These are phyloP conservation scores for Blastobotrys niveus DNA, from an alignment of 1,139 yeast genomes.

Conservation along the genomic window DNA sequence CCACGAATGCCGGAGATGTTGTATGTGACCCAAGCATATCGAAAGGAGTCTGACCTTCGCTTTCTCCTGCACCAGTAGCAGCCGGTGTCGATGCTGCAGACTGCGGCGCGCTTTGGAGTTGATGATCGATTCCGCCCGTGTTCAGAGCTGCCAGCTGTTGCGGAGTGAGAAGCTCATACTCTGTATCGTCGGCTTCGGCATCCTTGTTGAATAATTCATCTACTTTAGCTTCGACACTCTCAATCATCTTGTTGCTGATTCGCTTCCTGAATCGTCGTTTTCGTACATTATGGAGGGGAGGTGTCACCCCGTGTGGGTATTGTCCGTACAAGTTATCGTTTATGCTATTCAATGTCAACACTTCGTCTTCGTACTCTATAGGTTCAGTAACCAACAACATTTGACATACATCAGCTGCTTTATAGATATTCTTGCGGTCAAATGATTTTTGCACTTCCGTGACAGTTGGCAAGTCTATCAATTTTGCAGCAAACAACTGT, in stretches of 20 bases:
- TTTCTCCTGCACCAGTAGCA: conserved; percentile 1
- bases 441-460: conserved; percentile 85
- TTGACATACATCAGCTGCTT: conserved; percentile 81
- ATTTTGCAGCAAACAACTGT: conserved; percentile 70
- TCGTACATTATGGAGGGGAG: conserved; percentile 59
- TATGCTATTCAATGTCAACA: conserved; percentile 33
- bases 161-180: conserved; percentile 70
- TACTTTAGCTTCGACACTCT: conserved; percentile 68
- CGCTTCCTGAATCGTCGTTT: conserved; percentile 51
- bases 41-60: conserved; percentile 30
- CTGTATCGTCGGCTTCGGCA: conserved; percentile 76
- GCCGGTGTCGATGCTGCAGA: conserved; percentile 3
- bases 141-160: conserved; percentile 21
- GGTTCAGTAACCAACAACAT: conserved; percentile 70
- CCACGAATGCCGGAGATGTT: conserved; percentile 18
- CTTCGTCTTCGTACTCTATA: conserved; percentile 52
- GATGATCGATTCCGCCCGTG: conserved; percentile 7
- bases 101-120: neutral
- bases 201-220: conserved; percentile 72
- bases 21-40: conserved; percentile 28
- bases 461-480: conserved; percentile 85
- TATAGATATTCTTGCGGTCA: conserved; percentile 82
- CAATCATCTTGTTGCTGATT: conserved; percentile 46
- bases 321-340: conserved; percentile 25
- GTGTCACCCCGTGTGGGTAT: conserved; percentile 74